Percentiles rank a stretch among this genome's conserved stretches.
These are phyloP conservation scores for Ogataea dorogensis DNA, from an alignment of 805 yeast species.

Conservation along the genomic window DNA sequence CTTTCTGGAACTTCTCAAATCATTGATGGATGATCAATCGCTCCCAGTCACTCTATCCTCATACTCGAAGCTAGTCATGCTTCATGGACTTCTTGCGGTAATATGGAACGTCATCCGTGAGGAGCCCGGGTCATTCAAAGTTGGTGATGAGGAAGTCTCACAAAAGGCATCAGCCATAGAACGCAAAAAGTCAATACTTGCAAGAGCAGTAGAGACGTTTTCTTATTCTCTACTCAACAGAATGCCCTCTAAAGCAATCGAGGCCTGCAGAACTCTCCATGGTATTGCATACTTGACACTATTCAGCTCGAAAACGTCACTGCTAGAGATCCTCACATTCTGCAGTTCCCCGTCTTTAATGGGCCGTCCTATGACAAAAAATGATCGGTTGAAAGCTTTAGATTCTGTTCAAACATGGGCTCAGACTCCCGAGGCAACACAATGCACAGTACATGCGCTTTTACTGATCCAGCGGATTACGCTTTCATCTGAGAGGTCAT, in stretches of 20 bases:
- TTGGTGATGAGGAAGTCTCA: conserved; percentile 10
- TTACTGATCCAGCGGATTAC: conserved; percentile 24
- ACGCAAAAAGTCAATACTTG: conserved; percentile 20
- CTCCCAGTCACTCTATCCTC: conserved; percentile 21
- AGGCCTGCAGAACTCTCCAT: conserved; percentile 25
- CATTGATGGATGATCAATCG: conserved; percentile 21
- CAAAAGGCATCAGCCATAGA: conserved; percentile 6
- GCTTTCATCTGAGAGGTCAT: conserved; percentile 14
- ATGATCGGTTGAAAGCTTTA: conserved; percentile 21
- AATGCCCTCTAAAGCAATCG: conserved; percentile 21
- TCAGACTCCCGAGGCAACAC: conserved; percentile 16
- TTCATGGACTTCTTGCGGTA: conserved; percentile 28
- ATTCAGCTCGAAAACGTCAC: conserved; percentile 19
- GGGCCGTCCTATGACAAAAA: conserved; percentile 14
- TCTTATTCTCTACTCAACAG: conserved; percentile 24
- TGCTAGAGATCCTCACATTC: conserved; percentile 25
- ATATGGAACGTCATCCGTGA: conserved; percentile 24
- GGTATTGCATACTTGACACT: conserved; percentile 24
- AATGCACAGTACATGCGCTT: conserved; percentile 23
- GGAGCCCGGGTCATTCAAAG: conserved; percentile 24
- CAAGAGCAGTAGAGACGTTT: conserved; percentile 28
- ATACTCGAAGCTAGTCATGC: conserved; percentile 22
- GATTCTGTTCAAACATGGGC: conserved; percentile 26
- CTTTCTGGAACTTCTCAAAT: conserved; percentile 21
- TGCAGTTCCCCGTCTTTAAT: conserved; percentile 25